Evolutionary conservation across 192 early-diverging fungal species (phyloP), one percentile per base, ranked within the genome.

Genomic region (Coemansia sp.): DNA sequence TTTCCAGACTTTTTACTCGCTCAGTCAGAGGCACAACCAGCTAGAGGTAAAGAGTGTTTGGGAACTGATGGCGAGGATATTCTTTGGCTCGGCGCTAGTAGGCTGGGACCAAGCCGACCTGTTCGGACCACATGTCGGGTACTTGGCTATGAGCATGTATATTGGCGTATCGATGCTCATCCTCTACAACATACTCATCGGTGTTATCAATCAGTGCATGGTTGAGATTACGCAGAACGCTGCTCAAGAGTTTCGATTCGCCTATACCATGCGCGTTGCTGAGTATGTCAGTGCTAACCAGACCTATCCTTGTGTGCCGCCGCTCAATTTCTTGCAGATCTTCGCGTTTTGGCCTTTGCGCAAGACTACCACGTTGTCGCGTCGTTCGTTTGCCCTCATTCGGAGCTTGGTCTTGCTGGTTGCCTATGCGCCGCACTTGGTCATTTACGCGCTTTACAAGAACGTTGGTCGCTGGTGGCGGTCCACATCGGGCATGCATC

Each of bases 131-230:
- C 64, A 71, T 43, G 69, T 77, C 25, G 75, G 75, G 5, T 62
- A 67, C 45, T 16, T 69, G 21, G 69, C 47, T 12, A 76, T 76
- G 75, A 56, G 63, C 55, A 76, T 67, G 69, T 76, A 76, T 23
- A 76, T 76, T 42, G 75, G 64, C 47, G 69, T 76, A n/a, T 76
- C 75, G 16, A 71, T 76, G 69, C 69, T 76, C 16, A 71, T 76
- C 8, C 66, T 76, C 11, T 76, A 76, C 50, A 76, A 76, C 61
- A 76, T 76, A 41, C 65, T 76, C 23, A 76, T 76, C 28, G 75
- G 75, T 14, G 75, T 76, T 37, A 76, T 76, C 61, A 76, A 76
- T 59, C 75, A 76, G 55, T 70, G 69, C 45, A 71, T 71, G 68
- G 57, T 71, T 8, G 69, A 71, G 69, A 76, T 76, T 59, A 45